These are phyloP conservation scores for Fusarium metavorans DNA, from an alignment of 2,329 filamentous ascomycete species.

Conservation along the genomic window DNA sequence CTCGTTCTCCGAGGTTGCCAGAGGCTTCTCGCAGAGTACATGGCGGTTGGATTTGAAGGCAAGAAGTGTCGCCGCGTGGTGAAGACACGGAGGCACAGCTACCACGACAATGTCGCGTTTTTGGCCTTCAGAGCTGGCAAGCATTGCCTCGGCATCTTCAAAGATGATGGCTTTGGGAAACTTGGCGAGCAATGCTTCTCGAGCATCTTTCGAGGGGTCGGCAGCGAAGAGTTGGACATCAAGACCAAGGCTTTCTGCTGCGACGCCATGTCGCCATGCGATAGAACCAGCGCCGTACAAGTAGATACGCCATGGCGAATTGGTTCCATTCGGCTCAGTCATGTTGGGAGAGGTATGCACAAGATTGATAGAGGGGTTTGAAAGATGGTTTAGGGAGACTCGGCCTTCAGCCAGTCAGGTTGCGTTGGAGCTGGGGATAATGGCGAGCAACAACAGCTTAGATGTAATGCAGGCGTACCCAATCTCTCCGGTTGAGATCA, in stretches of 20 bases:
- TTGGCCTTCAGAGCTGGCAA: conserved; percentile 10
- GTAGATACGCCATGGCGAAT: conserved; percentile 11
- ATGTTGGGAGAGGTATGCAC: not conserved
- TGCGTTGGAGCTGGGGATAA: not conserved
- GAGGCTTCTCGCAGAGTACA: conserved; percentile 27
- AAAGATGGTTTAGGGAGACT: not conserved
- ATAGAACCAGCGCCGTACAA: conserved; percentile 25
- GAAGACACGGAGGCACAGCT: conserved; percentile 24
- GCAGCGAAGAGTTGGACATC: conserved; percentile 20
- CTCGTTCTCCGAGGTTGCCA: conserved; percentile 18
- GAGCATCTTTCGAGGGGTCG: conserved; percentile 13
- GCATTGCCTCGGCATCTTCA: conserved; percentile 20
- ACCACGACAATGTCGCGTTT: conserved; percentile 23
- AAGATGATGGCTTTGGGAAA: conserved; percentile 18
- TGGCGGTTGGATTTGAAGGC: conserved; percentile 20
- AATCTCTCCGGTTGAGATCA: not conserved
- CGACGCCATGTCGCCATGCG: conserved; percentile 23
- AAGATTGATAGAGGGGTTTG: not conserved
- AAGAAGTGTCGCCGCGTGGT: conserved; percentile 16
- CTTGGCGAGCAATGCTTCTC: conserved; percentile 14
- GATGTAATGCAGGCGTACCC: not conserved
- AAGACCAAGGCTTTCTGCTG: conserved; percentile 6
- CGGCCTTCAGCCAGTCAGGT: not conserved
- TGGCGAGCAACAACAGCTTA: not conserved
- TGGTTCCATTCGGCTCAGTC: not conserved